phyloP scores from a whole-genome alignment of 768 basidiomycete genomes.

The Mycena chlorophos region DNA sequence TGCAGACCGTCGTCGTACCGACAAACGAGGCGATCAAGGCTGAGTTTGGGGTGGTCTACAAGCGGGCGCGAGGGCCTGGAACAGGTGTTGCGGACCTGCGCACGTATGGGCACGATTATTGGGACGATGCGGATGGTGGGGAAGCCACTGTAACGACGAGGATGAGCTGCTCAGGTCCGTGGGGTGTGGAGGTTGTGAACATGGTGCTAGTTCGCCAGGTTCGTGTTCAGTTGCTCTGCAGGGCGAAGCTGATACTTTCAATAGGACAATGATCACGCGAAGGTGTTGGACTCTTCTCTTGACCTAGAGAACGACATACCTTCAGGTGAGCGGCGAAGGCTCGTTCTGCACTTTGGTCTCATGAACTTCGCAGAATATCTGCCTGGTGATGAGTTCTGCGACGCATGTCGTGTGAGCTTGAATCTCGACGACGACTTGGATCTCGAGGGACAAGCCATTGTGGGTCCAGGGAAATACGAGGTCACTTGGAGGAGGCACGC shows the following conservation, averaged over 20 bases:
- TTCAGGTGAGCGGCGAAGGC: slow-evolving; percentile 37
- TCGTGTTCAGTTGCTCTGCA: neutral
- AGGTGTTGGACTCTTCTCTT: slow-evolving; percentile 53
- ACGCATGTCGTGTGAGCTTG: slow-evolving; percentile 54
- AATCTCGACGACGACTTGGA: slow-evolving; percentile 41
- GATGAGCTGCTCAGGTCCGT: slow-evolving; percentile 57
- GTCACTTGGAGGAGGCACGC: slow-evolving; percentile 66
- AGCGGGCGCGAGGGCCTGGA: slow-evolving; percentile 40
- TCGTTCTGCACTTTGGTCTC: neutral
- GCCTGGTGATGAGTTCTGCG: slow-evolving; percentile 63
- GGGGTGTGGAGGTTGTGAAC: slow-evolving; percentile 52
- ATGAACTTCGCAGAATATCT: slow-evolving; percentile 49
- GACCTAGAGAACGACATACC: slow-evolving; percentile 48
- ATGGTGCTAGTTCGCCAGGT: slow-evolving; percentile 53
- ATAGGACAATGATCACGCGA: slow-evolving; percentile 47
- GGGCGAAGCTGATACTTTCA: slow-evolving; percentile 5
- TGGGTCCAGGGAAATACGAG: slow-evolving; percentile 59
- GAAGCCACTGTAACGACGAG: slow-evolving; percentile 58
- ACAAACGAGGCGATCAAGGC: slow-evolving; percentile 62
- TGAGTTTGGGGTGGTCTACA: slow-evolving; percentile 56
- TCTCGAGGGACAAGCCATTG: slow-evolving; percentile 33
- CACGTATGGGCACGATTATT: slow-evolving; percentile 53
- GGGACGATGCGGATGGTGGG: slow-evolving; percentile 52
- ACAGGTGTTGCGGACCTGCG: slow-evolving; percentile 53
- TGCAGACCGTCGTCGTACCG: slow-evolving; percentile 67